Evolutionary conservation across 2,329 filamentous ascomycete genomes (phyloP).

Genomic region (Talaromyces rugulosus): DNA sequence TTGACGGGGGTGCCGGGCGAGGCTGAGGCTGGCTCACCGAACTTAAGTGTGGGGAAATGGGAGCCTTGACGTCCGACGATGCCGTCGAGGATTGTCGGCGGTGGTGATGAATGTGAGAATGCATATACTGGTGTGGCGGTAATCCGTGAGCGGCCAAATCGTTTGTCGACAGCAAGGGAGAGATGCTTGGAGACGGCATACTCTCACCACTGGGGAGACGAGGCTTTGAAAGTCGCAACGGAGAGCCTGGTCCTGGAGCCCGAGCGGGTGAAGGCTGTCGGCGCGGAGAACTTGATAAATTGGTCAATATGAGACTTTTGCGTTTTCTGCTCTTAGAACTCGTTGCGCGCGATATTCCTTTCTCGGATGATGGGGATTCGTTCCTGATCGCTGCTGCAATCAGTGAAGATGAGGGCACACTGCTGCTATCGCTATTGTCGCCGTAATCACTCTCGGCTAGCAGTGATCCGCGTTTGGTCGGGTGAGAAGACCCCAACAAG

Average conservation of each 20-base stretch:
- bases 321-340: slow-evolving; percentile 81
- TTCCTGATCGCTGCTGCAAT: slow-evolving; percentile 68
- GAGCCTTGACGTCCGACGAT: slow-evolving; percentile 63
- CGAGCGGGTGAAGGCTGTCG: slow-evolving; percentile 87
- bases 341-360: slow-evolving; percentile 69
- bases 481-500: slow-evolving; percentile 54
- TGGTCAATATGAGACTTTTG: slow-evolving; percentile 77
- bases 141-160: slow-evolving; percentile 55
- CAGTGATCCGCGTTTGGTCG: slow-evolving; percentile 70
- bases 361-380: slow-evolving; percentile 87
- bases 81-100: slow-evolving; percentile 88
- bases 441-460: slow-evolving; percentile 82
- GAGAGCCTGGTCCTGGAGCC: slow-evolving; percentile 71
- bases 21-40: slow-evolving; percentile 78
- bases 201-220: slow-evolving; percentile 56
- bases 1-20: slow-evolving; percentile 85
- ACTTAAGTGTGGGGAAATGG: slow-evolving; percentile 75
- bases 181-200: slow-evolving; percentile 79
- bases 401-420: slow-evolving; percentile 67
- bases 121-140: slow-evolving; percentile 49
- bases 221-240: slow-evolving; percentile 79
- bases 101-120: slow-evolving; percentile 57
- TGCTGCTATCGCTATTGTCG: slow-evolving; percentile 76
- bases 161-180: slow-evolving; percentile 76
- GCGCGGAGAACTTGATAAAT: slow-evolving; percentile 67